Conservation (phyloP, 2,329 filamentous ascomycete species). For the Fusarium oxysporum region DNA sequence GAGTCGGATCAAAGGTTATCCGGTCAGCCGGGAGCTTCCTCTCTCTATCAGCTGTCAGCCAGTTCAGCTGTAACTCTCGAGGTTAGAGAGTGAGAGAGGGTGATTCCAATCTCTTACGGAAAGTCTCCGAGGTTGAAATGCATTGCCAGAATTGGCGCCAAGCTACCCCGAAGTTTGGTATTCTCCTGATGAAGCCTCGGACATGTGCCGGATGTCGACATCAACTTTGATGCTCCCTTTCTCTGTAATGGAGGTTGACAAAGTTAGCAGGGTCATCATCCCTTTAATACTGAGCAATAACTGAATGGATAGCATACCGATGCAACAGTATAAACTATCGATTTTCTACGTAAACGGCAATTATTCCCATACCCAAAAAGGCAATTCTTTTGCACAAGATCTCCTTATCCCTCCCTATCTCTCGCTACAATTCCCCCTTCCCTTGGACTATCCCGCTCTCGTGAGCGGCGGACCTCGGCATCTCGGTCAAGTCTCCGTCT, state of each 20-base stretch:
- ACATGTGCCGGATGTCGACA: slow-evolving; percentile 28
- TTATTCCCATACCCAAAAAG: slow-evolving; percentile 22
- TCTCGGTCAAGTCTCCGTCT: slow-evolving; percentile 46
- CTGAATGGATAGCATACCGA: not conserved
- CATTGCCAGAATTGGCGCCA: slow-evolving; percentile 15
- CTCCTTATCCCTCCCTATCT: not conserved
- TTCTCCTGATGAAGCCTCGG: slow-evolving; percentile 19
- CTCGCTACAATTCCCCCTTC: not conserved
- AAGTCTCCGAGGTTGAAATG: slow-evolving; percentile 31
- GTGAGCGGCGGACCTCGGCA: slow-evolving; percentile 49
- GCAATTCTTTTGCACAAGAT: slow-evolving; percentile 19
- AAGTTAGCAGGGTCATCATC: not conserved
- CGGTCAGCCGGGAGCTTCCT: slow-evolving; percentile 7
- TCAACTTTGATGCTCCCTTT: not conserved
- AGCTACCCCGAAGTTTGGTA: slow-evolving; percentile 6
- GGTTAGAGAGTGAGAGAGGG: not conserved
- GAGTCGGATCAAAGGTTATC: slow-evolving; percentile 35
- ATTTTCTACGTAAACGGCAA: not conserved
- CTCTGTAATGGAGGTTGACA: not conserved
- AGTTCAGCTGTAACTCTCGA: not conserved
- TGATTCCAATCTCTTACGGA: slow-evolving; percentile 12
- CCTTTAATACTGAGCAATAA: not conserved
- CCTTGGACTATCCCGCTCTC: slow-evolving; percentile 21
- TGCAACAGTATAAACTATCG: not conserved
- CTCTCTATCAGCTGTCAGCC: not conserved